phyloP scores from a whole-genome alignment of 1,284 basidiomycete genomes.

The Entoloma clypeatum region DNA sequence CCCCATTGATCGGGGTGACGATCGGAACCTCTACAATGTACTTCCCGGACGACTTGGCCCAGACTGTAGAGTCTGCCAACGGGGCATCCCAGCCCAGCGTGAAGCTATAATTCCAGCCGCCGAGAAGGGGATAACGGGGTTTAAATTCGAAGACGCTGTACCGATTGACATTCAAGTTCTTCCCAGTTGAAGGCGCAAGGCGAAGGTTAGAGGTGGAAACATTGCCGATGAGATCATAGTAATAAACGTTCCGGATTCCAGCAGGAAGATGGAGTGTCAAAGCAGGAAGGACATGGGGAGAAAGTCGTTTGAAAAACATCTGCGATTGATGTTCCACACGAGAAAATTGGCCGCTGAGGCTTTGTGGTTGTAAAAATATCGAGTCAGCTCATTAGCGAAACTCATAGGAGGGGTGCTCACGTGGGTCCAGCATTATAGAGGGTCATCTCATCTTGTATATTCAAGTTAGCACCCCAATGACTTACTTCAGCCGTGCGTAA shows the following conservation, averaged over 20 bases:
- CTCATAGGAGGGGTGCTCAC: slow-evolving; percentile 47
- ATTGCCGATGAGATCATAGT: slow-evolving; percentile 90
- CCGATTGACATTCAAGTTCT: slow-evolving; percentile 48
- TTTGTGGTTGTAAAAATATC: slow-evolving; percentile 31
- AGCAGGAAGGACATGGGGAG: slow-evolving; percentile 70
- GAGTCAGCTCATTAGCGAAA: slow-evolving; percentile 8
- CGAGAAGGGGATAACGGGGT: slow-evolving; percentile 91
- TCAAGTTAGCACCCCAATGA: slow-evolving; percentile 95
- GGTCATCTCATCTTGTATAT: slow-evolving; percentile 85
- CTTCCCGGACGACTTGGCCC: slow-evolving; percentile 53
- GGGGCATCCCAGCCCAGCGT: slow-evolving; percentile 91
- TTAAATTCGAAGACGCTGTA: slow-evolving; percentile 74
- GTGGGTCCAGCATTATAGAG: slow-evolving; percentile 85
- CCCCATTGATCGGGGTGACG: slow-evolving; percentile 76
- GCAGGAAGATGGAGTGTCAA: slow-evolving; percentile 77
- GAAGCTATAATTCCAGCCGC: slow-evolving; percentile 98
- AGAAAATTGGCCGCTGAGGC: slow-evolving; percentile 94
- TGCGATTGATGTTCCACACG: slow-evolving; percentile 84
- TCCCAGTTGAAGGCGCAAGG: slow-evolving; percentile 55
- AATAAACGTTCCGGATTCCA: slow-evolving; percentile 80
- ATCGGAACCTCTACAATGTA: slow-evolving; percentile 84
- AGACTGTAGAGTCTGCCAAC: slow-evolving; percentile 68
- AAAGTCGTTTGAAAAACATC: slow-evolving; percentile 57
- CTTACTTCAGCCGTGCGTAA: slow-evolving; percentile 85
- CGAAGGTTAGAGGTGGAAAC: slow-evolving; percentile 93